Conservation (phyloP, 208 protist species). For the Acanthamoeba triangularis region DNA sequence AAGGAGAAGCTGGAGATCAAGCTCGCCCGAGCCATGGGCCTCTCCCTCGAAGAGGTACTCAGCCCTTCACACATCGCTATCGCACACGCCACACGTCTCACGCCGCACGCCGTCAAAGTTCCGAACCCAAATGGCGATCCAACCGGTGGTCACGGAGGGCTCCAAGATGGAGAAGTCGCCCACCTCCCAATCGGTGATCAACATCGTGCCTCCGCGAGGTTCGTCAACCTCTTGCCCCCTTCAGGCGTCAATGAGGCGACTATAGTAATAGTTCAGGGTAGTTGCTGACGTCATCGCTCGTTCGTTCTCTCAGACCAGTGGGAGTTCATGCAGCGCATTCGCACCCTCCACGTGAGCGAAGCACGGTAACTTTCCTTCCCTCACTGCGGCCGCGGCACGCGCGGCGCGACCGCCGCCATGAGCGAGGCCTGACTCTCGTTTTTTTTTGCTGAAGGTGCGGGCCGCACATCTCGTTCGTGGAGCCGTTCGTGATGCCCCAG, state of each 20-base stretch:
- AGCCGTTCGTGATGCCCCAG: constrained; percentile 57
- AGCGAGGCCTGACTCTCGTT: background rate
- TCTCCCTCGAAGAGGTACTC: background rate
- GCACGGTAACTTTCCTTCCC: background rate
- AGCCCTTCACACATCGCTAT: background rate
- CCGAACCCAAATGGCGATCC: background rate
- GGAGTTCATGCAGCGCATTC: constrained; percentile 19
- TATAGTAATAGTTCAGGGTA: too few species aligned
- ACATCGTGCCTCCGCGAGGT: constrained; percentile 33
- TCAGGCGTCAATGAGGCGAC: too few species aligned
- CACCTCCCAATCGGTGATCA: constrained; percentile 28
- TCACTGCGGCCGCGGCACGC: too few species aligned
- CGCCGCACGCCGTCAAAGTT: background rate
- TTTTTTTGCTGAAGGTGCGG: background rate
- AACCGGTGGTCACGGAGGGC: background rate
- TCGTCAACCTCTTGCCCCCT: background rate
- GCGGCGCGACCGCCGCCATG: background rate
- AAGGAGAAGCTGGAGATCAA: background rate
- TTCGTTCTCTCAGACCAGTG: background rate
- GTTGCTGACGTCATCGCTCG: too few species aligned
- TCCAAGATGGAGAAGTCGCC: constrained; percentile 40
- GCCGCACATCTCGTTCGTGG: constrained; percentile 5
- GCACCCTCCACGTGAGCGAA: constrained; percentile 18
- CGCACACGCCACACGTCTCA: too few species aligned
- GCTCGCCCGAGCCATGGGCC: background rate